These are phyloP conservation scores for Allium cepa DNA, from an alignment of 106 monocot genomes.

Conservation along the genomic window DNA sequence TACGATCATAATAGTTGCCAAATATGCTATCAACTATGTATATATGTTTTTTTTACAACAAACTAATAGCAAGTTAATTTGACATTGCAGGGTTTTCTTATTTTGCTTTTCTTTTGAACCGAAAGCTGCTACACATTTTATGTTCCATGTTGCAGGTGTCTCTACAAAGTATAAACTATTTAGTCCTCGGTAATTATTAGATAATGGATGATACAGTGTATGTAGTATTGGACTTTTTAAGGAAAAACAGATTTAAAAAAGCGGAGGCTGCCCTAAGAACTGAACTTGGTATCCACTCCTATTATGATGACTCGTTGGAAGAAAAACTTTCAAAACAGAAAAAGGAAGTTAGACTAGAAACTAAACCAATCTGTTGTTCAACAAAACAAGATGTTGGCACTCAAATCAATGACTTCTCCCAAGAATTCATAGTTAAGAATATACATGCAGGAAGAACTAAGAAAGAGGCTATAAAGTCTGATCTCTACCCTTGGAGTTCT, in stretches of 20 bases:
- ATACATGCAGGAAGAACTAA: slow-evolving; percentile 57
- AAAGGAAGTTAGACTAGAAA: slow-evolving; percentile 15
- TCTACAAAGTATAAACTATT: not conserved
- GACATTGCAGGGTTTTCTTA: too few species aligned
- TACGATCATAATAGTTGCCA: too few species aligned
- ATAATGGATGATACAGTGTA: slow-evolving; percentile 71
- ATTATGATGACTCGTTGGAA: slow-evolving; percentile 30
- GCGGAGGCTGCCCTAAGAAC: slow-evolving; percentile 84
- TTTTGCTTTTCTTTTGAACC: too few species aligned
- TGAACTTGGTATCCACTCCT: slow-evolving; percentile 40
- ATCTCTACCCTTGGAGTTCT: slow-evolving; percentile 79
- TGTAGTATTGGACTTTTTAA: slow-evolving; percentile 74
- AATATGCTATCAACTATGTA: too few species aligned
- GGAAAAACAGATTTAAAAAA: slow-evolving; percentile 61
- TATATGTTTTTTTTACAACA: too few species aligned
- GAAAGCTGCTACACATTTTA: too few species aligned
- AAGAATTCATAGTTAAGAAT: slow-evolving; percentile 93
- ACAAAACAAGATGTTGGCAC: slow-evolving; percentile 17
- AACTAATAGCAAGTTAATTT: too few species aligned
- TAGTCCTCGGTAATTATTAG: not conserved
- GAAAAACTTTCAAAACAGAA: slow-evolving; percentile 24
- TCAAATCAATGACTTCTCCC: slow-evolving; percentile 30
- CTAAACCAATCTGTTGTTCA: slow-evolving; percentile 1
- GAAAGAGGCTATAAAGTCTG: slow-evolving; percentile 28
- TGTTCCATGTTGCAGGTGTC: not conserved